A percentile compares a stretch with the other conserved stretches of the same genome.
Evolutionary conservation across 306 rosid species (phyloP).

Genomic region (Glycyrrhiza uralensis): DNA sequence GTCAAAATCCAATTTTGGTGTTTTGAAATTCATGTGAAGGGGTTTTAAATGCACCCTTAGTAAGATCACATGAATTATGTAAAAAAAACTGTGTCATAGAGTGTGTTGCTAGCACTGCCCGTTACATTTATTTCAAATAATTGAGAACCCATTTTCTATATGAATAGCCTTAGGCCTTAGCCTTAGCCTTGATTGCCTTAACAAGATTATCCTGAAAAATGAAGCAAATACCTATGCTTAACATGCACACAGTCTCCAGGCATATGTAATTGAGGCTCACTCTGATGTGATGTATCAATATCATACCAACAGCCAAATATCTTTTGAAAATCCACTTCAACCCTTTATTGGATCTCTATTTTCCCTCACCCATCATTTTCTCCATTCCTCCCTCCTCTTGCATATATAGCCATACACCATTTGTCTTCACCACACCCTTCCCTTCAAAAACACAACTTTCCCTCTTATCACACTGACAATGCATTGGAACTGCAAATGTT

Average conservation of each 20-base stretch:
- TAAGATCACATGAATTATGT: too few relatives aligned
- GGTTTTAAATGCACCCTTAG: too few relatives aligned
- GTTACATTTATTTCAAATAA: background rate
- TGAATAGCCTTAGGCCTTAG: background rate
- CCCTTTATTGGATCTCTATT: conserved; percentile 4
- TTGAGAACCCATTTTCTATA: background rate
- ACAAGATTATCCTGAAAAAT: conserved; percentile 15
- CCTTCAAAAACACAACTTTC: conserved; percentile 14
- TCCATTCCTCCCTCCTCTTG: background rate
- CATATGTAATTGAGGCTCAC: conserved; percentile 38
- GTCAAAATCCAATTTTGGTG: too few relatives aligned
- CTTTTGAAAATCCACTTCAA: background rate
- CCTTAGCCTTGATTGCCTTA: background rate
- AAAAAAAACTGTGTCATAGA: too few relatives aligned
- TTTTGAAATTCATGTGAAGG: too few relatives aligned
- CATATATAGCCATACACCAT: background rate
- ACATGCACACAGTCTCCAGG: conserved; percentile 26
- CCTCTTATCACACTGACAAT: conserved; percentile 17
- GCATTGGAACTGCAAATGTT: conserved; percentile 40
- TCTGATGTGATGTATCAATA: conserved; percentile 39
- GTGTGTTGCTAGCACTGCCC: too few relatives aligned
- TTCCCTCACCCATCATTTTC: conserved; percentile 25
- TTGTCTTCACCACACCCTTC: conserved; percentile 15
- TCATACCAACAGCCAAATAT: conserved; percentile 22
- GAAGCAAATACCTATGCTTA: conserved; percentile 22